Percentiles rank a stretch among this genome's conserved stretches.
phyloP scores from a whole-genome alignment of 148 eudicot genomes.

The Rhododendron williamsianum region DNA sequence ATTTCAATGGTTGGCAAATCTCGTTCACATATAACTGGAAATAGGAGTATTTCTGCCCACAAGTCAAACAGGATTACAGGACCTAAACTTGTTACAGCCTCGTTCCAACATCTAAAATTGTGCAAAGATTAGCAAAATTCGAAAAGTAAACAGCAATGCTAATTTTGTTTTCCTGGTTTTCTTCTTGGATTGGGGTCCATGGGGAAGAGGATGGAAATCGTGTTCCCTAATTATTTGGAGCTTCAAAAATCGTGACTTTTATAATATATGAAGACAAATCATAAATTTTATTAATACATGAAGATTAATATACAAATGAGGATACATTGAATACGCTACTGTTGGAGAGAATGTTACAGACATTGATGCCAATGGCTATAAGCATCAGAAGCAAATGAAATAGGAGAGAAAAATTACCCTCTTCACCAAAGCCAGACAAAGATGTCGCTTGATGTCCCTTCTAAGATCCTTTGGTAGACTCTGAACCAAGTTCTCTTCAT shows the following conservation, averaged over 20 bases:
- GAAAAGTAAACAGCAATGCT: not conserved
- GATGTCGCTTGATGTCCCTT: constrained; percentile 88
- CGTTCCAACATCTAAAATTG: not conserved
- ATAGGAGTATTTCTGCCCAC: not conserved
- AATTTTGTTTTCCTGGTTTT: not conserved
- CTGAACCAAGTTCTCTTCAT: constrained; percentile 77
- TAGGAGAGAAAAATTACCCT: constrained; percentile 39
- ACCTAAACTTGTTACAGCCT: not conserved
- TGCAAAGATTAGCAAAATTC: not conserved
- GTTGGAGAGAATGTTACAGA: not conserved
- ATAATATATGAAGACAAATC: not conserved
- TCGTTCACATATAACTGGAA: not conserved
- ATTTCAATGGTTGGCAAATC: not conserved
- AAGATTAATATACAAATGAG: not conserved
- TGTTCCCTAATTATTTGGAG: not conserved
- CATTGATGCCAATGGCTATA: not conserved
- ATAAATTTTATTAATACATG: not conserved
- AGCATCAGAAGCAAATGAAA: not conserved
- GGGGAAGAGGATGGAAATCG: not conserved
- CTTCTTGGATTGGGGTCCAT: not conserved
- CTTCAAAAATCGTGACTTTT: not conserved
- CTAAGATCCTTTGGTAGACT: constrained; percentile 81
- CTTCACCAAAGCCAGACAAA: constrained; percentile 82
- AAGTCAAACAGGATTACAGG: not conserved
- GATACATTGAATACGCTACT: not conserved